phyloP scores from a whole-genome alignment of 2,329 filamentous ascomycete species.

The Trichoderma atrobrunneum region DNA sequence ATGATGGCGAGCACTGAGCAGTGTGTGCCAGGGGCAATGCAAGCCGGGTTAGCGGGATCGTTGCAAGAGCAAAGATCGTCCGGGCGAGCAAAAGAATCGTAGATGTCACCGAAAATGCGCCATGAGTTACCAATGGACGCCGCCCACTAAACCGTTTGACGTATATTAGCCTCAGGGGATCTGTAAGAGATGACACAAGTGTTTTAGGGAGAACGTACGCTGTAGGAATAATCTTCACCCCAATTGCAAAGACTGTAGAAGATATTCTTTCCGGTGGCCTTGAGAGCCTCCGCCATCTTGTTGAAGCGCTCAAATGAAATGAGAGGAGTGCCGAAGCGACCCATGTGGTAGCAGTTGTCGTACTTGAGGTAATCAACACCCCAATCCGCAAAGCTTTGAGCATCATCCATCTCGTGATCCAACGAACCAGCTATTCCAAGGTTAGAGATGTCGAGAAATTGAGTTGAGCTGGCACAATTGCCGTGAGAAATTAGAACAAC shows the following conservation, averaged over 20 bases:
- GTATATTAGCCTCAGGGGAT: background rate
- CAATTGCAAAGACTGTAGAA: conserved; percentile 36
- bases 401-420: conserved; percentile 52
- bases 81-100: conserved; percentile 31
- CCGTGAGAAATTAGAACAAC: background rate
- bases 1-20: conserved; percentile 17
- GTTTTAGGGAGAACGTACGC: background rate
- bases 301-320: conserved; percentile 18
- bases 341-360: conserved; percentile 42
- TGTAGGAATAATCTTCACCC: conserved; percentile 26
- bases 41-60: conserved; percentile 14
- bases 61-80: conserved; percentile 17
- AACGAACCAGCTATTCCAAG: conserved; percentile 41
- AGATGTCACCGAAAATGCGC: conserved; percentile 36
- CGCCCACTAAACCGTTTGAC: background rate
- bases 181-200: too few relatives aligned
- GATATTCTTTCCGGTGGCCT: conserved; percentile 32
- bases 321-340: conserved; percentile 13
- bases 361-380: conserved; percentile 54
- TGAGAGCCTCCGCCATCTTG: conserved; percentile 34
- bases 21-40: conserved; percentile 16
- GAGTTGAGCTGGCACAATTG: background rate
- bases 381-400: conserved; percentile 51
- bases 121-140: conserved; percentile 30
- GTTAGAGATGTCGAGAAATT: conserved; percentile 13